Percentiles rank a stretch among this genome's conserved stretches.
Evolutionary conservation across 139 green algal species (phyloP).

Genomic region (Tetradesmus obliquus): DNA sequence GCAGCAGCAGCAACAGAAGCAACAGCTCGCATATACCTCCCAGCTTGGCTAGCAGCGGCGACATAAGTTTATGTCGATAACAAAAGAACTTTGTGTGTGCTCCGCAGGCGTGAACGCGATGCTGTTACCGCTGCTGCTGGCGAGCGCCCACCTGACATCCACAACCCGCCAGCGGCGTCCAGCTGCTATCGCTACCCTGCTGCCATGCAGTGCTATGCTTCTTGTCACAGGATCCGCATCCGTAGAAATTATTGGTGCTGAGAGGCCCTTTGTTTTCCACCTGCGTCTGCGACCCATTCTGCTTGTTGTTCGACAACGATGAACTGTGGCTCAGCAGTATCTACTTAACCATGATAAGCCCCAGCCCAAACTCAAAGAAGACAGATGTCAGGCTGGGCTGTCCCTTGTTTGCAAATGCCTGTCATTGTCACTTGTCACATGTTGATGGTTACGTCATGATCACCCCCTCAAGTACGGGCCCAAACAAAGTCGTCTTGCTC

Average conservation of each 20-base stretch:
- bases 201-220: not conserved
- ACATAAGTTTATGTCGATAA: no score
- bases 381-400: no score
- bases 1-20: not conserved
- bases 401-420: not conserved
- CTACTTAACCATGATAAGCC: no score
- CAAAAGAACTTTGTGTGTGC: no score
- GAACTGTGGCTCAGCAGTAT: no score
- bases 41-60: not conserved
- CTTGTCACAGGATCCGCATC: slow-evolving; percentile 37
- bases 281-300: slow-evolving; percentile 32
- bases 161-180: slow-evolving; percentile 32
- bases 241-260: not conserved
- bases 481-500: not conserved
- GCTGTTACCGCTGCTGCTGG: not conserved
- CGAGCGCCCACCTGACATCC: slow-evolving; percentile 13
- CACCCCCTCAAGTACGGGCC: not conserved
- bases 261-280: slow-evolving; percentile 30
- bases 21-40: not conserved
- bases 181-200: slow-evolving; percentile 8
- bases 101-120: no score
- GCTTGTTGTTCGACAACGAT: not conserved
- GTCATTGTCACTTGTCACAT: slow-evolving; percentile 1
- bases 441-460: not conserved
- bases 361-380: no score